phyloP scores from a whole-genome alignment of 371 early-diverging fungal genomes.

The Basidiobolus meristosporus region DNA sequence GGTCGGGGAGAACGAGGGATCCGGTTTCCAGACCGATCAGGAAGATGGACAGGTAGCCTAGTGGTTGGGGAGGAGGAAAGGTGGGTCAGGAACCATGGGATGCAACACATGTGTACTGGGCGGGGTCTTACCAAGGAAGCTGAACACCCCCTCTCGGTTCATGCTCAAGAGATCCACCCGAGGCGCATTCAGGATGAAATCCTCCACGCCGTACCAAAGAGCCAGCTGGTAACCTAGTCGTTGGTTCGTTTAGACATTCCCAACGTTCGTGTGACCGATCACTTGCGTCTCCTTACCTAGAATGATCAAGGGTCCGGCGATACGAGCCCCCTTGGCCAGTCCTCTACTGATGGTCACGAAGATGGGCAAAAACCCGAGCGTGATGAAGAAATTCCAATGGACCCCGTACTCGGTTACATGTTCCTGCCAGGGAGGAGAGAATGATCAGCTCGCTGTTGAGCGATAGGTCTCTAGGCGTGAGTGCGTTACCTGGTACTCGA shows the following conservation, averaged over 20 bases:
- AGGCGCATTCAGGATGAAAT: slow-evolving; percentile 59
- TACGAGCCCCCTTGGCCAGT: slow-evolving; percentile 7
- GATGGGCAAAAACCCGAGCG: slow-evolving; percentile 70
- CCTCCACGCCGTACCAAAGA: slow-evolving; percentile 30
- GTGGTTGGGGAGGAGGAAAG: slow-evolving; percentile 1
- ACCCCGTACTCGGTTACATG: slow-evolving; percentile 91
- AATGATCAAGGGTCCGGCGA: slow-evolving; percentile 20
- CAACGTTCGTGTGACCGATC: too few relatives aligned
- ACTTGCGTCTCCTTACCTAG: slow-evolving; percentile 17
- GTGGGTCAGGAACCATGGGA: background rate
- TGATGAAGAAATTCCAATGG: slow-evolving; percentile 97
- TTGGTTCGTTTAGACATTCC: background rate
- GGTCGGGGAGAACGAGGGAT: slow-evolving; percentile 20
- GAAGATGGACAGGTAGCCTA: slow-evolving; percentile 68
- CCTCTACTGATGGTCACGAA: slow-evolving; percentile 32
- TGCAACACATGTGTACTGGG: background rate
- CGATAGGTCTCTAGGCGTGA: background rate
- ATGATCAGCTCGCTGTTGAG: background rate
- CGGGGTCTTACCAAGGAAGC: slow-evolving; percentile 46
- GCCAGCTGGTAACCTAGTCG: slow-evolving; percentile 28
- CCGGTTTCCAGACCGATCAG: slow-evolving; percentile 49
- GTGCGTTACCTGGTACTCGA: slow-evolving; percentile 49
- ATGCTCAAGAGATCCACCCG: slow-evolving; percentile 56
- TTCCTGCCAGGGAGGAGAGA: slow-evolving; percentile 25
- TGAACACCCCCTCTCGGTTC: slow-evolving; percentile 85